Evolutionary conservation across 2,329 filamentous ascomycete genomes (phyloP).

Genomic region (Triangularia verruculosa): DNA sequence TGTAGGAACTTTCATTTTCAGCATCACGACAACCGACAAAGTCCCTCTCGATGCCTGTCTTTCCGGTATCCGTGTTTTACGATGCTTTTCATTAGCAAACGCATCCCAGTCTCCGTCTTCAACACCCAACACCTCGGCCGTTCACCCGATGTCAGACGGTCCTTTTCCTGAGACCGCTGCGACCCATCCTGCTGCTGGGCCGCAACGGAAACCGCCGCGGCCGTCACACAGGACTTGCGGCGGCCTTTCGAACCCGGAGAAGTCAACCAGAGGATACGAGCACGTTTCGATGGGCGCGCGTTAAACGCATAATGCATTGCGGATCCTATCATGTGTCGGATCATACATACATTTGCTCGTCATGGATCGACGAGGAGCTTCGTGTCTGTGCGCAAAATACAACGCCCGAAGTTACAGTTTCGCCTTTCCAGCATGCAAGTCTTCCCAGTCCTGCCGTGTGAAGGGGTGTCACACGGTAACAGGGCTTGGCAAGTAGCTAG

Average conservation of each 20-base stretch:
- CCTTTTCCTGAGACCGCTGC: background rate
- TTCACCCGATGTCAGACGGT: background rate
- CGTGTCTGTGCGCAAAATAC: background rate
- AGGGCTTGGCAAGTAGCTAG: no score
- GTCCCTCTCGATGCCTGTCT: background rate
- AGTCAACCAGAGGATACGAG: background rate
- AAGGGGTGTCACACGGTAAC: slow-evolving; percentile 56
- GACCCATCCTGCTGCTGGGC: slow-evolving; percentile 4
- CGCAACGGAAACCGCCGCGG: background rate
- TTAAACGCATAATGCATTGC: background rate
- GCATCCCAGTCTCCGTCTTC: background rate
- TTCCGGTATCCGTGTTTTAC: no score
- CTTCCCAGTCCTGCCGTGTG: slow-evolving; percentile 55
- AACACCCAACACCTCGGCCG: background rate
- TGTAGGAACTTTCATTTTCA: background rate
- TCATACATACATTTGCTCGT: no score
- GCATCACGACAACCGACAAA: background rate
- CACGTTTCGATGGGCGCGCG: background rate
- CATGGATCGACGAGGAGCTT: background rate
- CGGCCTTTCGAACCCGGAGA: background rate
- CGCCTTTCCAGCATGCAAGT: slow-evolving; percentile 29
- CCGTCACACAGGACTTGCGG: background rate
- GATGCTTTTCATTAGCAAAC: background rate
- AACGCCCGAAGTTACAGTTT: slow-evolving; percentile 24
- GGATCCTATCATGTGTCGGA: background rate